Conservation (phyloP, 116 monocot genomes). For the Papilionanthe hybrid region DNA sequence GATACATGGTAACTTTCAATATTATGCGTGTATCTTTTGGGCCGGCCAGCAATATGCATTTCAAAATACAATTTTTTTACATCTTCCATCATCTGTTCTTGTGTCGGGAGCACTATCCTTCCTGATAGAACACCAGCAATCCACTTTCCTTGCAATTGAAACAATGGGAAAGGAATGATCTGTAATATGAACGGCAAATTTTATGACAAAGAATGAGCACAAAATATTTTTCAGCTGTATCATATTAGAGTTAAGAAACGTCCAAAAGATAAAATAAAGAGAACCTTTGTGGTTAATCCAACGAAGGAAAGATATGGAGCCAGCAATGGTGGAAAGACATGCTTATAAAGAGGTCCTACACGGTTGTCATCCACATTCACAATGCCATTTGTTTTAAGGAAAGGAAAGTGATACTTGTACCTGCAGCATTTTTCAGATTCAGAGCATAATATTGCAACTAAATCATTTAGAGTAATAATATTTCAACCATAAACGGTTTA, state of each 20-base stretch:
- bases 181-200: constrained; percentile 2
- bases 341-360: constrained; percentile 64
- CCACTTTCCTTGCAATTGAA: constrained; percentile 74
- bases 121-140: constrained; percentile 55
- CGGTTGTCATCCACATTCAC: constrained; percentile 63
- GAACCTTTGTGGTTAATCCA: constrained; percentile 63
- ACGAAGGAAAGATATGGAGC: constrained; percentile 55
- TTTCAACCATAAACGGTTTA: too few species aligned
- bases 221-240: too few species aligned
- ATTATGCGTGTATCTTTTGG: constrained; percentile 55
- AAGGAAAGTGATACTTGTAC: constrained; percentile 58
- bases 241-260: too few species aligned
- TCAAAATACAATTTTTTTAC: constrained; percentile 31
- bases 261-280: background rate
- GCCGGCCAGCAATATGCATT: constrained; percentile 37
- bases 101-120: constrained; percentile 34
- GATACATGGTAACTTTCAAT: background rate
- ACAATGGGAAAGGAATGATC: constrained; percentile 52
- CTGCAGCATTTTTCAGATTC: constrained; percentile 8
- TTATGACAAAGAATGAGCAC: background rate
- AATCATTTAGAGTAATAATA: too few species aligned
- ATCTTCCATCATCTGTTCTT: constrained; percentile 57
- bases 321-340: constrained; percentile 46
- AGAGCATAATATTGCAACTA: too few species aligned
- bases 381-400: constrained; percentile 37